These are phyloP conservation scores for Teunomyces panamensis DNA, from an alignment of 805 yeast genomes.

Conservation along the genomic window DNA sequence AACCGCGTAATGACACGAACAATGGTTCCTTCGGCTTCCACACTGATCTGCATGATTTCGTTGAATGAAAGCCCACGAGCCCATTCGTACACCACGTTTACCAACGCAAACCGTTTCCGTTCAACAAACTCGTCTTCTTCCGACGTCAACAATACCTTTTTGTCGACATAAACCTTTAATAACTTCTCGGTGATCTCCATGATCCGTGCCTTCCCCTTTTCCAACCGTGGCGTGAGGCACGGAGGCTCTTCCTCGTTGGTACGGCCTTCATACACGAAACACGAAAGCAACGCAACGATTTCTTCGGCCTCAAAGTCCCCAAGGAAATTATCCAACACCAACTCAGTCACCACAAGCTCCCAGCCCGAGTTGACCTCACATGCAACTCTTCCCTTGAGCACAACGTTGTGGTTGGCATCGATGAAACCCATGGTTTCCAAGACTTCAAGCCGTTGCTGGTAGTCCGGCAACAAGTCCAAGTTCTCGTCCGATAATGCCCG, in stretches of 20 bases:
- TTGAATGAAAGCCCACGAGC: constrained; percentile 90
- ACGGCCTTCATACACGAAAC: constrained; percentile 89
- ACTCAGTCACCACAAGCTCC: constrained; percentile 85
- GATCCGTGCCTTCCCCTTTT: constrained; percentile 63
- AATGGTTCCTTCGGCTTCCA: constrained; percentile 93
- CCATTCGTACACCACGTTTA: constrained; percentile 97
- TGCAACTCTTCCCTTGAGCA: constrained; percentile 87
- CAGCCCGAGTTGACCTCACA: constrained; percentile 91
- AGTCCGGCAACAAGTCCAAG: constrained; percentile 86
- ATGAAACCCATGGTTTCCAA: constrained; percentile 76
- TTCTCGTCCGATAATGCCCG: constrained; percentile 80
- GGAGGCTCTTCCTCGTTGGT: constrained; percentile 62
- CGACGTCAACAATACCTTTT: constrained; percentile 71
- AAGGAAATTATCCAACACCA: constrained; percentile 84
- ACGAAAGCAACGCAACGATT: constrained; percentile 89
- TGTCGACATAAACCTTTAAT: constrained; percentile 56
- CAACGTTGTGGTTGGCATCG: constrained; percentile 71
- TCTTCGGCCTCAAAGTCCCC: constrained; percentile 95
- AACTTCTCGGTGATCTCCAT: constrained; percentile 65
- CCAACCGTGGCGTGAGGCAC: constrained; percentile 73
- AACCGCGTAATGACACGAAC: constrained; percentile 92
- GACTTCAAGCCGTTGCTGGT: constrained; percentile 82
- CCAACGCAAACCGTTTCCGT: constrained; percentile 80
- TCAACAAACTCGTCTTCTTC: constrained; percentile 87
- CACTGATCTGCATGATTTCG: constrained; percentile 84